Base-by-base conservation (phyloP, 768 basidiomycete species). In the Leccinum disarticulatum region DNA sequence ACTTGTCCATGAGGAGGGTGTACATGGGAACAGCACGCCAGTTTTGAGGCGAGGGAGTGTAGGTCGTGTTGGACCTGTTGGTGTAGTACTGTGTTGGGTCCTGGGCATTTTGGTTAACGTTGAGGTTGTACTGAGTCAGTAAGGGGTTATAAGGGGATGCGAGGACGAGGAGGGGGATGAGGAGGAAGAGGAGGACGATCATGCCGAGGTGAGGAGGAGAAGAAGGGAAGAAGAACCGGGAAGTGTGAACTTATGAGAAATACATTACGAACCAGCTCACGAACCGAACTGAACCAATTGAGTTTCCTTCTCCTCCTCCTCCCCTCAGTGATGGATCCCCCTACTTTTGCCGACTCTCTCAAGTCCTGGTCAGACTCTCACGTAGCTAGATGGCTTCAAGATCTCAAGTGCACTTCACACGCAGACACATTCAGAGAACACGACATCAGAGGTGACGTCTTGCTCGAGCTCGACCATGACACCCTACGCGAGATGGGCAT, bases 401-500 rank as follows among this genome's bases (percentile, higher is more conserved):
- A 92, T 17, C 86, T 90, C 66, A 90, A 85, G 68, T 94, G 93
- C 67, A 81, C 76, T 0, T 79, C 80, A 41, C 88, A 88, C 68
- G 84, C 87, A 10, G 73, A 79, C 8, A 78, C 81, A 0, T 99
- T 99, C 77, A 83, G 80, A 52, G 80, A 82, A 4, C 91, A 96
- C 76, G 96, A 99, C 70, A 96, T 99, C 66, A 78, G 93, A 54
- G 95, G 96, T 6, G 90, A 93, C 69, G 87, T 99, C 22, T 76
- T 99, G 17, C 80, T 98, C 53, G 97, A 99, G 63, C 77, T 98
- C 49, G 96, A 98, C 69, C 91, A 95, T 73, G 74, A 78, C 7
- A 88, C 87, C 2, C 77, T 99, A 53, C 92, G 88, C 70, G 97
- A 99, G 75, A 91, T 98, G 86, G 90, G 90, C 14, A 83, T 99